A percentile compares a stretch with the other conserved stretches of the same genome.
Evolutionary conservation across 768 basidiomycete species (phyloP).

Genomic region (Artomyces pyxidatus): DNA sequence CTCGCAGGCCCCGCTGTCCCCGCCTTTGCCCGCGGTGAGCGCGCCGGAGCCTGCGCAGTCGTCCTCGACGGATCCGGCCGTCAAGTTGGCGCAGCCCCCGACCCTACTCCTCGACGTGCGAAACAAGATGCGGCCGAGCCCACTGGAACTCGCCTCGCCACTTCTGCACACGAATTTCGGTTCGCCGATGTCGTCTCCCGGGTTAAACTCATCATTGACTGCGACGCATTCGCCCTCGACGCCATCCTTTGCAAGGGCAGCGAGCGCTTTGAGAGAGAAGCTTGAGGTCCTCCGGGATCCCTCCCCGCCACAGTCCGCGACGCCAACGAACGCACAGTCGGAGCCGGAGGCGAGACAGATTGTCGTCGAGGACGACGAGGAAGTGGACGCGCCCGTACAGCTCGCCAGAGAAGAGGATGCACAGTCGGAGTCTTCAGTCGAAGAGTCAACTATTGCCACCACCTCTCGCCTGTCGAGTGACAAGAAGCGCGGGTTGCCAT

Average conservation of each 20-base stretch:
- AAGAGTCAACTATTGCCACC: no score
- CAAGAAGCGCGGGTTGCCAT: conserved; percentile 23
- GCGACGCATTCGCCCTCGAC: conserved; percentile 10
- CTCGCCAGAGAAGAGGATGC: no score
- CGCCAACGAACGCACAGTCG: neutral
- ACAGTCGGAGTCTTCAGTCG: no score
- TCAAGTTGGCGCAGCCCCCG: no score
- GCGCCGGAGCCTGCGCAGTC: neutral
- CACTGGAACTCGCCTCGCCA: conserved; percentile 18
- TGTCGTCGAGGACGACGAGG: conserved; percentile 4
- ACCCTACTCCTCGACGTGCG: neutral
- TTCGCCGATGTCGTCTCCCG: conserved; percentile 28
- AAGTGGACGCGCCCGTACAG: no score
- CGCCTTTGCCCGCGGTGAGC: neutral
- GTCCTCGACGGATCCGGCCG: no score
- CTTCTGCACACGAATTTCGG: conserved; percentile 35
- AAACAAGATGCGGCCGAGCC: conserved; percentile 21
- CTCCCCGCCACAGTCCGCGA: neutral
- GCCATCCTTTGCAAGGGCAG: conserved; percentile 10
- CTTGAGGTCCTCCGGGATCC: conserved; percentile 7
- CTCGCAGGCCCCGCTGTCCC: neutral
- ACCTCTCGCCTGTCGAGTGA: no score
- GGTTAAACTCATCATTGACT: neutral
- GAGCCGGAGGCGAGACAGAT: neutral
- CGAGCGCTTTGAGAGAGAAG: conserved; percentile 5